A percentile compares a stretch with the other conserved stretches of the same genome.
Evolutionary conservation across 2,329 filamentous ascomycete genomes (phyloP).

Genomic region (Botryotinia narcissicola): DNA sequence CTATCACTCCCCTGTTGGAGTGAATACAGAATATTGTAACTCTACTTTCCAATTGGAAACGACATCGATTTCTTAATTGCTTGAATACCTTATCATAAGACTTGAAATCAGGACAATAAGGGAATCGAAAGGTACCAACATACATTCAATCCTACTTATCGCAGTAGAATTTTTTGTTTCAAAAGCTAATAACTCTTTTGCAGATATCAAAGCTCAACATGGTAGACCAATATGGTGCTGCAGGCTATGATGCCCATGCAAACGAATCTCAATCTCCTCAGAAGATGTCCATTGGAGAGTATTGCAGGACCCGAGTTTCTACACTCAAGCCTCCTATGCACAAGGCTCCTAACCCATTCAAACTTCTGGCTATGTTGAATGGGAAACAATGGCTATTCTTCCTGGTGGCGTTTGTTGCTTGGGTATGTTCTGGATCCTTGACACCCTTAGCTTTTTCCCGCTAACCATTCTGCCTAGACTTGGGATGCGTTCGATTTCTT

Average conservation of each 20-base stretch:
- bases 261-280: slow-evolving; percentile 29
- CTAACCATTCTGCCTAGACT: slow-evolving; percentile 40
- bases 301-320: slow-evolving; percentile 52
- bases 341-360: slow-evolving; percentile 68
- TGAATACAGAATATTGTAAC: not conserved
- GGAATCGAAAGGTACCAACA: not conserved
- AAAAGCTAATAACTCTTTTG: not conserved
- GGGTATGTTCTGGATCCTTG: slow-evolving; percentile 43
- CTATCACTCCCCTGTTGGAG: not conserved
- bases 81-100: not conserved
- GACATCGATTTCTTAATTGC: not conserved
- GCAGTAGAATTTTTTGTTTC: no score
- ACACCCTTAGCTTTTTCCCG: not conserved
- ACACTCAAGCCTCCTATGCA: slow-evolving; percentile 59
- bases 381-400: slow-evolving; percentile 72
- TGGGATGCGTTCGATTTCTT: slow-evolving; percentile 85
- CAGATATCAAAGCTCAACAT: slow-evolving; percentile 7
- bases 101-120: not conserved
- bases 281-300: slow-evolving; percentile 37
- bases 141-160: not conserved
- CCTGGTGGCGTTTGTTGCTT: slow-evolving; percentile 69
- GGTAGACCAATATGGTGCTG: not conserved
- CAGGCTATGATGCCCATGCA: not conserved
- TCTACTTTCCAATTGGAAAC: not conserved
- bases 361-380: slow-evolving; percentile 61